These are phyloP conservation scores for Babesia divergens DNA, from an alignment of 169 alveolate species.

Conservation along the genomic window DNA sequence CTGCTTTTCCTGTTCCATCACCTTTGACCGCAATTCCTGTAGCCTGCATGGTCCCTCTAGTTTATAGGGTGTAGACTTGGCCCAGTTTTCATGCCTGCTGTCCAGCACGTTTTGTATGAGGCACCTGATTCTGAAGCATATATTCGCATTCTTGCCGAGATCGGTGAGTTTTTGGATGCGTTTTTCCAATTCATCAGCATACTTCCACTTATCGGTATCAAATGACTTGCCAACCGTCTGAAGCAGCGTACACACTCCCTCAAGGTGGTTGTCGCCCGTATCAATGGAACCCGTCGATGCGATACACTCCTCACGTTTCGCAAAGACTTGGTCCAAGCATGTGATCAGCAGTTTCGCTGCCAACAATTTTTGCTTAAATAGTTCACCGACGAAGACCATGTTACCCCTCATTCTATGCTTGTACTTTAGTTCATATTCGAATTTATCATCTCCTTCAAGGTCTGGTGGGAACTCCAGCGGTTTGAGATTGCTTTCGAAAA, in stretches of 20 bases:
- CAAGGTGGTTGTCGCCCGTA: slow-evolving; percentile 78
- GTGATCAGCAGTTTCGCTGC: slow-evolving; percentile 80
- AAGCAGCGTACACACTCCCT: slow-evolving; percentile 80
- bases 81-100: slow-evolving; percentile 81
- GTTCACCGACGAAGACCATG: slow-evolving; percentile 83
- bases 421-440: slow-evolving; percentile 81
- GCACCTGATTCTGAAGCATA: slow-evolving; percentile 80
- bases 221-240: slow-evolving; percentile 81
- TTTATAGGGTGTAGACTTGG: slow-evolving; percentile 61
- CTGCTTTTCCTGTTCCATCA: slow-evolving; percentile 30
- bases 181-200: slow-evolving; percentile 69
- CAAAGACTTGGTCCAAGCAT: slow-evolving; percentile 79
- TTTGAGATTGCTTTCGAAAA: slow-evolving; percentile 77
- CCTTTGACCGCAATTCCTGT: slow-evolving; percentile 55
- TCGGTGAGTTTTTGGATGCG: slow-evolving; percentile 72
- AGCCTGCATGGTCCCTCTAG: slow-evolving; percentile 58
- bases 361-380: slow-evolving; percentile 76
- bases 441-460: slow-evolving; percentile 79
- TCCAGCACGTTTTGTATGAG: slow-evolving; percentile 81
- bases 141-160: slow-evolving; percentile 70
- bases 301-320: slow-evolving; percentile 71
- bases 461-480: slow-evolving; percentile 78
- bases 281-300: slow-evolving; percentile 65
- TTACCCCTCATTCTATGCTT: slow-evolving; percentile 84
- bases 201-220: slow-evolving; percentile 78